These are phyloP conservation scores for Phytopythium helicoides DNA, from an alignment of 352 stramenopile species.

Conservation along the genomic window DNA sequence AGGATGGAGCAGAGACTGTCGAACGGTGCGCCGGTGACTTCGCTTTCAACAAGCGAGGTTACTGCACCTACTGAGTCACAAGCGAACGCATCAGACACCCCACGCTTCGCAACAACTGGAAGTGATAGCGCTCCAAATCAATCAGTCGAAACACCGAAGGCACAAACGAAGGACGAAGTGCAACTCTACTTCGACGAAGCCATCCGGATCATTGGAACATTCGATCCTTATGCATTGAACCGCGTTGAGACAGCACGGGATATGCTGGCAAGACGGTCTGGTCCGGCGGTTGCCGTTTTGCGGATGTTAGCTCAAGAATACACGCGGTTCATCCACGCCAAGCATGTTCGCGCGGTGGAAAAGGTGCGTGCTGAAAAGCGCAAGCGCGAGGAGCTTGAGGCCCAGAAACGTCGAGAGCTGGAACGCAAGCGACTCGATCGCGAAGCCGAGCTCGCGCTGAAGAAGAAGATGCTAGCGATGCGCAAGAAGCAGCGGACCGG, in stretches of 20 bases:
- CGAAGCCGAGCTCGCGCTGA: conserved; percentile 65
- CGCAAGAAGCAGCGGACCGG: conserved; percentile 70
- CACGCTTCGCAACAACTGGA: too few relatives aligned
- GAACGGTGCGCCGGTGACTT: too few relatives aligned
- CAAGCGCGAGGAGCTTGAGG: conserved; percentile 66
- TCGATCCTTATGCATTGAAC: conserved; percentile 66
- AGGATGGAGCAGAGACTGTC: too few relatives aligned
- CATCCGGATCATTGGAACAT: conserved; percentile 56
- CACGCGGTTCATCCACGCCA: conserved; percentile 82
- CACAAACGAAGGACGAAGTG: conserved; percentile 13
- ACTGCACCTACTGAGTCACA: too few relatives aligned
- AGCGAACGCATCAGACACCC: too few relatives aligned
- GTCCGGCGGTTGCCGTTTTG: conserved; percentile 62
- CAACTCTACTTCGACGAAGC: conserved; percentile 61
- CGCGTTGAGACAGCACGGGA: conserved; percentile 60
- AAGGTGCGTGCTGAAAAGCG: conserved; percentile 69
- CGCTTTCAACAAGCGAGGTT: too few relatives aligned
- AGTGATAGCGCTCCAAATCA: background rate
- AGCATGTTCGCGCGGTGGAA: conserved; percentile 72
- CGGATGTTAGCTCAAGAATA: conserved; percentile 78
- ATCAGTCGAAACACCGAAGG: conserved; percentile 19
- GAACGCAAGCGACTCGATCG: conserved; percentile 66
- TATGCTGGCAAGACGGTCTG: conserved; percentile 56
- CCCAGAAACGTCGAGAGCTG: conserved; percentile 47
- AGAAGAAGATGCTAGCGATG: conserved; percentile 81